A percentile compares a stretch with the other conserved stretches of the same genome.
These are phyloP conservation scores for Astraeus odoratus DNA, from an alignment of 768 basidiomycete species.

Conservation along the genomic window DNA sequence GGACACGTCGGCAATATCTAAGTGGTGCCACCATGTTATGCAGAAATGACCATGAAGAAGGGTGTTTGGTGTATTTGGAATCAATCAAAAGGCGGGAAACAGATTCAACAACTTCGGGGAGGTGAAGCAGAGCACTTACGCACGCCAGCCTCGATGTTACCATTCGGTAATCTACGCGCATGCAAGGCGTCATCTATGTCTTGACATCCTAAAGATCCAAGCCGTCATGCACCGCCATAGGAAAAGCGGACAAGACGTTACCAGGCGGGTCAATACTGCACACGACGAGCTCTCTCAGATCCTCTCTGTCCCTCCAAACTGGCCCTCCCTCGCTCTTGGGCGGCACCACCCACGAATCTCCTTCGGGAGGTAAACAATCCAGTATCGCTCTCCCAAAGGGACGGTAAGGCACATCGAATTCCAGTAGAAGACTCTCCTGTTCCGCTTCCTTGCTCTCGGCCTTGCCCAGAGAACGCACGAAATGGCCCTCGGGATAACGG, in stretches of 20 bases:
- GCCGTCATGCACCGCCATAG: background rate
- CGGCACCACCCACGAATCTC: slow-evolving; percentile 90
- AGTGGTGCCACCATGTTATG: no score
- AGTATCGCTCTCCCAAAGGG: slow-evolving; percentile 95
- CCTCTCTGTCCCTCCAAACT: slow-evolving; percentile 80
- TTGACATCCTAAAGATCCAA: slow-evolving; percentile 76
- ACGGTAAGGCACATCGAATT: slow-evolving; percentile 93
- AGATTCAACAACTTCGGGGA: background rate
- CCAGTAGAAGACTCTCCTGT: slow-evolving; percentile 85
- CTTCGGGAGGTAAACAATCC: slow-evolving; percentile 83
- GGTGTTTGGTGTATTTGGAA: no score
- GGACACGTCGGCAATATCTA: slow-evolving; percentile 98
- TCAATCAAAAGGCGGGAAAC: background rate
- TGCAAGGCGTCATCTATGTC: slow-evolving; percentile 99
- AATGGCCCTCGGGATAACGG: slow-evolving; percentile 94
- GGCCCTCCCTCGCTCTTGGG: slow-evolving; percentile 47
- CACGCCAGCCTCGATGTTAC: slow-evolving; percentile 95
- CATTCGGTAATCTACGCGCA: slow-evolving; percentile 79
- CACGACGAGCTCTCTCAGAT: slow-evolving; percentile 76
- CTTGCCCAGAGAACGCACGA: slow-evolving; percentile 86
- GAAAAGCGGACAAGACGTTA: slow-evolving; percentile 24
- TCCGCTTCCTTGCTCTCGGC: slow-evolving; percentile 95
- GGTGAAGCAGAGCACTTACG: slow-evolving; percentile 58
- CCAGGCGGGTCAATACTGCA: slow-evolving; percentile 98
- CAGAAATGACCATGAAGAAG: no score